These are phyloP conservation scores for Chaetomium olivaceum DNA, from an alignment of 2,329 filamentous ascomycete species.

Conservation along the genomic window DNA sequence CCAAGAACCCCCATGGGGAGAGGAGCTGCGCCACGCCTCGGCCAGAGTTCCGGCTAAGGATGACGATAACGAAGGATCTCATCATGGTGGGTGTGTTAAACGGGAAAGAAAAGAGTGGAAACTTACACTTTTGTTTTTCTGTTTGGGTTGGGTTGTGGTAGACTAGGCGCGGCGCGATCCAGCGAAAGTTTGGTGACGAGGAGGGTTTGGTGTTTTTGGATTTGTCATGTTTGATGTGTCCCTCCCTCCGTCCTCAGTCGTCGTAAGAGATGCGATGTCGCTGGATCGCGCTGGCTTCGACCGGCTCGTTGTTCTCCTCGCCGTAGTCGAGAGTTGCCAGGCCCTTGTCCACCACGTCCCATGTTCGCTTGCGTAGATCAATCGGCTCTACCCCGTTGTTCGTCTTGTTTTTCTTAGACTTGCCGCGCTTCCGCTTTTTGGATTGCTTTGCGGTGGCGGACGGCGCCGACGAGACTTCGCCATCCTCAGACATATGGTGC, in stretches of 20 bases:
- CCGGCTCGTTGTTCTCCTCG: conserved; percentile 39
- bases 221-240: conserved; percentile 6
- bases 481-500: conserved; percentile 30
- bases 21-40: conserved; percentile 11
- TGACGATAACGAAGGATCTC: conserved; percentile 86
- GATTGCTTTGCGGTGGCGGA: conserved; percentile 30
- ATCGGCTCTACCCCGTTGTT: conserved; percentile 42
- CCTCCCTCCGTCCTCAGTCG: conserved; percentile 36
- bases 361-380: conserved; percentile 66
- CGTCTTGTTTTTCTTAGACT: conserved; percentile 43
- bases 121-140: conserved; percentile 24
- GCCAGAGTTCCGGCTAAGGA: conserved; percentile 81
- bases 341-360: conserved; percentile 65
- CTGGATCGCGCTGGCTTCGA: conserved; percentile 39
- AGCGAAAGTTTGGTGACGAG: not conserved
- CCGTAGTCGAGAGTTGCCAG: conserved; percentile 63
- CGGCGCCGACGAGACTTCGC: conserved; percentile 31
- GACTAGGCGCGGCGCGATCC: not conserved
- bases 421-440: conserved; percentile 35
- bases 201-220: not conserved
- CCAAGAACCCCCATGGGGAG: conserved; percentile 12
- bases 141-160: not conserved
- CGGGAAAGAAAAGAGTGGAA: not conserved
- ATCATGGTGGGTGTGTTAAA: conserved; percentile 59
- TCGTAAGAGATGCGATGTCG: conserved; percentile 52